Conservation (phyloP, 2,329 filamentous ascomycete species). For the Cladosporium sp. region DNA sequence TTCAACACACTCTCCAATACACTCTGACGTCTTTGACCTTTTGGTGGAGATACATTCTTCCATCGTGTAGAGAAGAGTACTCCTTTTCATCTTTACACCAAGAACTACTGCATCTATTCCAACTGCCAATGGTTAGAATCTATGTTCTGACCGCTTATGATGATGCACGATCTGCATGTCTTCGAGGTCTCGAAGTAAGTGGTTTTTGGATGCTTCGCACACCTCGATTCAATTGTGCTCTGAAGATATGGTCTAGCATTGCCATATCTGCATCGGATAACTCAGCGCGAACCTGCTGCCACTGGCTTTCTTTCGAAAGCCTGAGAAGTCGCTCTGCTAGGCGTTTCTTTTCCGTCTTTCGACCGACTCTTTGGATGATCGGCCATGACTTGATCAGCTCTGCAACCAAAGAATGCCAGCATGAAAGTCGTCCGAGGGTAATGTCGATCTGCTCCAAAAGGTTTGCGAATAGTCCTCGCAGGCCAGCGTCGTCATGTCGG, state of each 20-base stretch:
- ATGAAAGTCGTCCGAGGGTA: conserved; percentile 3
- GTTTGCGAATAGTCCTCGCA: conserved; percentile 5
- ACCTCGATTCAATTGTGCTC: background rate
- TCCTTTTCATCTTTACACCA: background rate
- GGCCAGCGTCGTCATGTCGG: conserved; percentile 1
- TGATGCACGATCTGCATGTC: background rate
- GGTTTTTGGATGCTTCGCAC: background rate
- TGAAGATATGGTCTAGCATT: conserved; percentile 2
- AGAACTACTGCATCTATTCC: background rate
- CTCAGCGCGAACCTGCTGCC: background rate
- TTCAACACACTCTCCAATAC: background rate
- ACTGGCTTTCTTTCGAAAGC: conserved; percentile 2
- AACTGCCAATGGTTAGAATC: background rate
- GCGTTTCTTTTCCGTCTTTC: conserved; percentile 7
- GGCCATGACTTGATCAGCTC: conserved; percentile 4
- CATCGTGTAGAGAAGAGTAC: background rate
- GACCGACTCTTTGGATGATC: background rate
- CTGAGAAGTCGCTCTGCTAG: conserved; percentile 6
- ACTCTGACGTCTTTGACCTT: background rate
- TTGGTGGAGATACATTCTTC: background rate
- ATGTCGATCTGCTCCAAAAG: conserved; percentile 3
- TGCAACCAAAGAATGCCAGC: conserved; percentile 3
- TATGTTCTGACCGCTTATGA: background rate
- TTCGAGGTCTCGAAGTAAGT: background rate
- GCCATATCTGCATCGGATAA: conserved; percentile 4